Conservation (phyloP, 129 eudicot genomes). For the Pulicaria dysenterica region DNA sequence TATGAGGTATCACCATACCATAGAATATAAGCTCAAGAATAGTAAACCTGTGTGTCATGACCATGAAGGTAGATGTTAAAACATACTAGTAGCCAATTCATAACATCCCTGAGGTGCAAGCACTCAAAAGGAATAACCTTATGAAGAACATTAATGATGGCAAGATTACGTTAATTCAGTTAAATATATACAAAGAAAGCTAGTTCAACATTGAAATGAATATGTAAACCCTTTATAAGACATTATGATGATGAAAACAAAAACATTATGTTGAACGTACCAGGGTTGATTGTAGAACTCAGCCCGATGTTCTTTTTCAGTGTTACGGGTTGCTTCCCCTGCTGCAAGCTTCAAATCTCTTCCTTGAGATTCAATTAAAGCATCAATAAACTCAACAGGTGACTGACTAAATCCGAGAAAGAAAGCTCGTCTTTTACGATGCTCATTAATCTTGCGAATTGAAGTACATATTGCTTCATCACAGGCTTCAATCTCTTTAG, state of each 20-base stretch:
- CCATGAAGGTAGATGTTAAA: background rate
- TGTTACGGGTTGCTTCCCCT: slow-evolving; percentile 73
- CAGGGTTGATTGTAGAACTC: slow-evolving; percentile 90
- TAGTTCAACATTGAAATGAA: background rate
- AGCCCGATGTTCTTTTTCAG: slow-evolving; percentile 78
- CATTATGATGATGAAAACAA: background rate
- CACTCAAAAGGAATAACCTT: too few species aligned
- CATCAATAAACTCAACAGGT: slow-evolving; percentile 84
- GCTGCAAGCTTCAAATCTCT: slow-evolving; percentile 72
- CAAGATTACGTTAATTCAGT: background rate
- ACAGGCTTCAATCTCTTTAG: slow-evolving; percentile 82
- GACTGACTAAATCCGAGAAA: slow-evolving; percentile 95
- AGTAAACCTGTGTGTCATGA: background rate
- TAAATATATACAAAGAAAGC: too few species aligned
- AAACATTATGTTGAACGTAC: slow-evolving; percentile 38
- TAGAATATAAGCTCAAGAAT: background rate
- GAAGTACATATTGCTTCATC: slow-evolving; percentile 81
- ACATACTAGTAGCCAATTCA: background rate
- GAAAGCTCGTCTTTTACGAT: slow-evolving; percentile 77
- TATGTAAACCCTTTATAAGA: background rate
- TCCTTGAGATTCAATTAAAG: slow-evolving; percentile 82
- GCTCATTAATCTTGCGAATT: slow-evolving; percentile 84
- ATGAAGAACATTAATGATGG: background rate
- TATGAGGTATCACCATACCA: background rate
- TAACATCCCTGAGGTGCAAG: too few species aligned